Base-by-base conservation (phyloP, 345 rosid genomes). In the Punica granatum region DNA sequence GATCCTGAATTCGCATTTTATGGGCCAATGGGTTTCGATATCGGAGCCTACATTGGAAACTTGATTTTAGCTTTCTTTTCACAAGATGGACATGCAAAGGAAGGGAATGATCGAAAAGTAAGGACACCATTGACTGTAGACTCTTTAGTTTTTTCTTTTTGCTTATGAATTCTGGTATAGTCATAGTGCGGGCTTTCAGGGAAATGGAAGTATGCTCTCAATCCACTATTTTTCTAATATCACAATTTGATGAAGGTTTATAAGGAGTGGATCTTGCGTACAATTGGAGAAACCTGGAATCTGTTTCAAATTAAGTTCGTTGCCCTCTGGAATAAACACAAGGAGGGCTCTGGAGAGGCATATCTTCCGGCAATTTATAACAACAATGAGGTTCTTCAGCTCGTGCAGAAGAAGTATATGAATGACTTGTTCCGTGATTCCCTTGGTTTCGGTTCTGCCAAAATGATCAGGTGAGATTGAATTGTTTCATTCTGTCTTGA, bases 371-470 rank as follows among this genome's bases (percentile, higher is more conserved):
- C 72, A 72, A 88, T 94, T 69, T 91, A 94, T 70, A 84, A 83
- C 72, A 86, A 75, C 42, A 66, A 71, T 1, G 90, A 86, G 79
- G 82, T 91, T 75, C 82, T 61, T 72, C 75, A 82, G 84, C 88
- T 87, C 56, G 80, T 83, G 37, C 89, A 84, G 76, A 84, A 68
- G 67, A 83, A 82, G 49, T 91, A 62, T 73, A 84, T 94, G 86
- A 72, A 16, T 65, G 87, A 85, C 69, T 74, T 94, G 76, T 76
- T 91, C 77, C 97, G 89, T 64, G 97, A 91, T 66, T 69, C 89
- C 36, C 92, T 94, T 66, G 99, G 99, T 63, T 94, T 89, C 35
- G 99, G 97, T 33, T 90, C 97, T 64, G 96, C 97, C 67, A 91
- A 94, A 78, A 94, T 94, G 99, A 91, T 89, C 51, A 88, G 99